These are phyloP conservation scores for Fragosphaeria purpurea DNA, from an alignment of 2,329 filamentous ascomycete species.

Conservation along the genomic window DNA sequence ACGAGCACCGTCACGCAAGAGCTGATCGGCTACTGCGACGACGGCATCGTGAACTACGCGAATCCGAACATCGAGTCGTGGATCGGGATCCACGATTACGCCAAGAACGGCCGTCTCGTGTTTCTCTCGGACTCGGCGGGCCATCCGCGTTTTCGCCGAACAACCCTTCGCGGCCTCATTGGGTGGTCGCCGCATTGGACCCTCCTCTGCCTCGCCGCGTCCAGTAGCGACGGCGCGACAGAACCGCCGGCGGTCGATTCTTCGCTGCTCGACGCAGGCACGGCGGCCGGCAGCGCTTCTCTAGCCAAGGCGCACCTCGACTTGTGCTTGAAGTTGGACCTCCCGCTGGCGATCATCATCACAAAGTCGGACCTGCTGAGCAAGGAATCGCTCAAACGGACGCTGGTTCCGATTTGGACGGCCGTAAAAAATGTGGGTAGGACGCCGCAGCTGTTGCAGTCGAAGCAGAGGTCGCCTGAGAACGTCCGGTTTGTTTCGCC, in stretches of 20 bases:
- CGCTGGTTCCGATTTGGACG: constrained; percentile 63
- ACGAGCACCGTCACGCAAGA: constrained; percentile 95
- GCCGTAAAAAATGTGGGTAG: constrained; percentile 67
- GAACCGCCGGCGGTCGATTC: constrained; percentile 55
- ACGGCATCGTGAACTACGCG: constrained; percentile 67
- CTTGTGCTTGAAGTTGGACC: constrained; percentile 68
- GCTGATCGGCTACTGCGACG: constrained; percentile 68
- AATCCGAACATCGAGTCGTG: constrained; percentile 82
- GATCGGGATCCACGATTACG: constrained; percentile 82
- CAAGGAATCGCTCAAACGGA: constrained; percentile 57
- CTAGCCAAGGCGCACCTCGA: constrained; percentile 72
- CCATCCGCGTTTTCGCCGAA: constrained; percentile 79
- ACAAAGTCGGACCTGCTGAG: constrained; percentile 78
- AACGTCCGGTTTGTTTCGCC: constrained; percentile 48
- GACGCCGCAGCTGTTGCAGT: constrained; percentile 61
- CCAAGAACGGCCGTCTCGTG: constrained; percentile 64
- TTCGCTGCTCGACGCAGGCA: constrained; percentile 28
- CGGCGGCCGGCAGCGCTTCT: constrained; percentile 29
- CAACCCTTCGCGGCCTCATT: constrained; percentile 78
- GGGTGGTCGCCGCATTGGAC: constrained; percentile 96
- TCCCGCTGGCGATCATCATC: constrained; percentile 72
- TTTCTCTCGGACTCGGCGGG: constrained; percentile 90
- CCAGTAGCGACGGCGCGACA: constrained; percentile 48
- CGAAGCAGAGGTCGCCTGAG: constrained; percentile 30
- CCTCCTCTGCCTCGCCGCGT: constrained; percentile 57